Base-by-base conservation (phyloP, 2,329 filamentous ascomycete species). In the Cytospora mali region DNA sequence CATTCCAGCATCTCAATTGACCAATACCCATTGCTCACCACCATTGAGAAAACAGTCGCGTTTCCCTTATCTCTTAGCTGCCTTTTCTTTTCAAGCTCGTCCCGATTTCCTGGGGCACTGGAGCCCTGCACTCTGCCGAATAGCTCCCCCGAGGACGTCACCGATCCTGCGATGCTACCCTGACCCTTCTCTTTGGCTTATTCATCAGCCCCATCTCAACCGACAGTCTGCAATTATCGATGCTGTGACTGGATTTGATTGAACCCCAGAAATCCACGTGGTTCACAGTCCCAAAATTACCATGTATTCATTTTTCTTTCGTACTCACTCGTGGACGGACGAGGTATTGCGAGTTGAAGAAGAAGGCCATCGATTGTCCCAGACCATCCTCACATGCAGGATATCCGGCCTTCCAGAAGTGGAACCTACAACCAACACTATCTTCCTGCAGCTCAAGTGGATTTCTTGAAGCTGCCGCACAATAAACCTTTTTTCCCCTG, bases 1-100 rank as follows among this genome's bases (percentile, higher is more conserved):
- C 25, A 42, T 18, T 52, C n/a, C n/a, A n/a, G 25, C 49, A 13
- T 31, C 52, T 59, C 27, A 42, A 31, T 28, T 55, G 35, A 61
- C 52, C 27, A 61, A 39, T 61, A 46, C 58, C n/a, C 35, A 29
- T 29, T 52, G 29, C 62, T 63, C 57, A 61, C 42, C 27, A 61
- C n/a, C n/a, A 29, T 25, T 31, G 49, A 31, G 27, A 52, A 46
- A 46, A 11, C 35, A n/a, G 35, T 28, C 25, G 18, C 42, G 56
- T 27, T 53, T 53, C 25, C 21, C 52, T 64, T 61, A 64, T 64
- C 62, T 56, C 29, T 35, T 4, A 48, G 35, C 23, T 6, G 54
- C 35, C 39, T 62, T 23, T 18, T 27, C 33, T 23, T 46, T 33
- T 39, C 35, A 23, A 11, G 33, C 35, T 55, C 25, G 29, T 39